Evolutionary conservation across 2,329 filamentous ascomycete species (phyloP).

Genomic region (Aureobasidium pullulans): DNA sequence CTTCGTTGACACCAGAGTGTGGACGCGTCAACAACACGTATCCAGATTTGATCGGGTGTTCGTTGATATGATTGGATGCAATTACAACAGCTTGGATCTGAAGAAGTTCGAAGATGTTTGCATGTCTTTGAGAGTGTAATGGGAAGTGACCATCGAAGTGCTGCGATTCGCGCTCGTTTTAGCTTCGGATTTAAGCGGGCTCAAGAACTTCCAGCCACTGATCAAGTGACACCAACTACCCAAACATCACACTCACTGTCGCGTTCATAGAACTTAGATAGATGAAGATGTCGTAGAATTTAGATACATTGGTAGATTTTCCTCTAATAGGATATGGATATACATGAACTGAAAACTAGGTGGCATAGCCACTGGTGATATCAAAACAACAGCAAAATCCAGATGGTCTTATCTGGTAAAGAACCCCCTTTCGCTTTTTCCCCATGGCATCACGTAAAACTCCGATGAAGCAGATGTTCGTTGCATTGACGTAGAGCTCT

Average conservation of each 20-base stretch:
- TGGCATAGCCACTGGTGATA: not conserved
- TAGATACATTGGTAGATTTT: not conserved
- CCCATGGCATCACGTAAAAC: not conserved
- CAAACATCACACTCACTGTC: too few relatives aligned
- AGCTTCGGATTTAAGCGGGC: not conserved
- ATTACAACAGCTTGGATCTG: too few relatives aligned
- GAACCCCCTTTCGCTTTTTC: not conserved
- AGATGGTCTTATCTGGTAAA: not conserved
- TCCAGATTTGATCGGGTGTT: too few relatives aligned
- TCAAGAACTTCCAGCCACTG: not conserved
- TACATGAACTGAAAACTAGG: not conserved
- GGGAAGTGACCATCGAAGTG: not conserved
- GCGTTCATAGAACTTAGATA: too few relatives aligned
- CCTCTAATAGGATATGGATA: not conserved
- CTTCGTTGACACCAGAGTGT: not conserved
- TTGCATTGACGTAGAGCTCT: constrained; percentile 19
- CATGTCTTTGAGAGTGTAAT: not conserved
- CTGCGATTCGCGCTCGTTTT: not conserved
- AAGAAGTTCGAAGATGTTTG: not conserved
- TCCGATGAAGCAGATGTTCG: constrained; percentile 4
- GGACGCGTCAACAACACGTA: too few relatives aligned
- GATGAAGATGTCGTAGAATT: not conserved
- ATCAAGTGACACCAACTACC: too few relatives aligned
- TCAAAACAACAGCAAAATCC: not conserved
- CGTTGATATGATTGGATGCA: too few relatives aligned